A percentile compares a stretch with the other conserved stretches of the same genome.
phyloP scores from a whole-genome alignment of 2,329 filamentous ascomycete genomes.

The Ilyonectria destructans region DNA sequence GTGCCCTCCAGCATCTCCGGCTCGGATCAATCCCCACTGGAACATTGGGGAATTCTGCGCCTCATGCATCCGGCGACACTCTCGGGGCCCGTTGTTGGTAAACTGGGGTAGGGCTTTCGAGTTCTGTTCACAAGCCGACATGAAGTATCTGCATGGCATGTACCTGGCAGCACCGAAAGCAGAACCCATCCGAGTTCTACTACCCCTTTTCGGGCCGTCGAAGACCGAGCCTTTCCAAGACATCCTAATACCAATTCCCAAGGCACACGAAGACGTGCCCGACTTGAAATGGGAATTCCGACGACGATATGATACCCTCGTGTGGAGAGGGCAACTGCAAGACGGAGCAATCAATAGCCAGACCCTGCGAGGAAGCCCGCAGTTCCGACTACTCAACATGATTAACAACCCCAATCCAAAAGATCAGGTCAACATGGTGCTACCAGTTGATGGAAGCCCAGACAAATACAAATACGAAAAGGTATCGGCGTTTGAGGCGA shows the following conservation, averaged over 20 bases:
- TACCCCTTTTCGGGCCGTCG: constrained; percentile 84
- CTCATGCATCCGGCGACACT: constrained; percentile 75
- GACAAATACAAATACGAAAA: constrained; percentile 70
- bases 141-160: constrained; percentile 82
- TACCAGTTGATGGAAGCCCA: constrained; percentile 61
- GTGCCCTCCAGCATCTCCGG: constrained; percentile 76
- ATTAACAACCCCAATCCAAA: constrained; percentile 70
- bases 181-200: constrained; percentile 74
- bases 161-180: constrained; percentile 76
- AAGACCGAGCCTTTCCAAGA: constrained; percentile 83
- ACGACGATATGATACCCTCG: constrained; percentile 76
- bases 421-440: constrained; percentile 69
- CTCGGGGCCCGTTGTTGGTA: constrained; percentile 76
- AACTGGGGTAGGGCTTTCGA: constrained; percentile 78
- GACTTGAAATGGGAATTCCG: constrained; percentile 65
- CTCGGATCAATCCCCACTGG: constrained; percentile 74
- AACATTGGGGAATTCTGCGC: constrained; percentile 77
- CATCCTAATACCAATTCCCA: constrained; percentile 78
- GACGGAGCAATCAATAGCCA: constrained; percentile 67
- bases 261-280: constrained; percentile 60
- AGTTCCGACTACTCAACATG: constrained; percentile 81
- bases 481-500: constrained; percentile 69
- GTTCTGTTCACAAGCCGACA: constrained; percentile 84
- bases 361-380: constrained; percentile 77
- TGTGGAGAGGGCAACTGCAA: constrained; percentile 82